phyloP scores from a whole-genome alignment of 2,329 filamentous ascomycete species.

The Epichloe festucae region DNA sequence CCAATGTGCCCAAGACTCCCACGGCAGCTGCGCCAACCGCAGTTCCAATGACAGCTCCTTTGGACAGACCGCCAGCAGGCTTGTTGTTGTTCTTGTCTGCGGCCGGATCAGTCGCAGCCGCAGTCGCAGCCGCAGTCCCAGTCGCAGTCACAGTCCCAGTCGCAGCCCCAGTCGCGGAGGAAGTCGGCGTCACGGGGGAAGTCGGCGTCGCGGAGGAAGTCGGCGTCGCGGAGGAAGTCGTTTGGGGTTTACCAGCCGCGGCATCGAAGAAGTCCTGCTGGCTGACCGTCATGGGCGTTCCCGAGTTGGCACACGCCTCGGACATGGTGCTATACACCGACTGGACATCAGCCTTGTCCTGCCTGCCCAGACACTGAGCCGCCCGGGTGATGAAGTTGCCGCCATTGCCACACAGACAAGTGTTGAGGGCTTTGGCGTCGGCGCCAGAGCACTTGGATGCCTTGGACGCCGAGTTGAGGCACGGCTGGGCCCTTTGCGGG shows the following conservation, averaged over 20 bases:
- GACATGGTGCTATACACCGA: conserved; percentile 31
- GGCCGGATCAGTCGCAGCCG: not conserved
- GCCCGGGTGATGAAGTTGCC: conserved; percentile 34
- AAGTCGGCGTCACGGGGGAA: conserved; percentile 1
- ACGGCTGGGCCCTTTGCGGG: conserved; percentile 21
- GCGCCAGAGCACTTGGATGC: conserved; percentile 27
- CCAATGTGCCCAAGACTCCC: conserved; percentile 16
- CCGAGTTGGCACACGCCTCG: conserved; percentile 29
- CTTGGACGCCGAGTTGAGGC: conserved; percentile 28
- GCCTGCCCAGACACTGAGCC: conserved; percentile 31
- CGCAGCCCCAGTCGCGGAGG: not conserved
- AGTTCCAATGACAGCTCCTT: conserved; percentile 26
- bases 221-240: conserved; percentile 2
- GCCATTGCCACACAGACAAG: conserved; percentile 36
- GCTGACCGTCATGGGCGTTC: conserved; percentile 29
- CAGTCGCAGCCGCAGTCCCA: too few species aligned
- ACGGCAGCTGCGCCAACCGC: conserved; percentile 23
- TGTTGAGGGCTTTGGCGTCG: conserved; percentile 28
- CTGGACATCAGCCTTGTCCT: conserved; percentile 22
- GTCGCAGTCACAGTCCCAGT: not conserved
- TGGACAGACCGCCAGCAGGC: conserved; percentile 16
- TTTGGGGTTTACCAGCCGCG: conserved; percentile 1
- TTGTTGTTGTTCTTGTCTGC: not conserved
- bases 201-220: not conserved
- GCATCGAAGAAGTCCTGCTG: conserved; percentile 27